Conservation (phyloP, 768 basidiomycete genomes). For the Serendipita sp. region DNA sequence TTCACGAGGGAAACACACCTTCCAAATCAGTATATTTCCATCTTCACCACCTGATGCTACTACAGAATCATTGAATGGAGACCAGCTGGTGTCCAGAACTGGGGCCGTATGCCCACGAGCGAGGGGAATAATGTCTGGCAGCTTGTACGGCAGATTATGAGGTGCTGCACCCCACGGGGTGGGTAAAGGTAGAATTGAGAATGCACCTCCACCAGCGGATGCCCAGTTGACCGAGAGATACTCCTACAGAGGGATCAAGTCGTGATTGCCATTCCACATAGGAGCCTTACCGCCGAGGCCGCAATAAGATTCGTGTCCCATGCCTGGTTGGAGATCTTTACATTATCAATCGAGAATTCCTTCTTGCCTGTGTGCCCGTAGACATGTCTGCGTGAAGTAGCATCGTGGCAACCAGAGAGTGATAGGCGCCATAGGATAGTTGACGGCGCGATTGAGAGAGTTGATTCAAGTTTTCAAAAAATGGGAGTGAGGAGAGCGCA, state of each 20-base stretch:
- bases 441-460: neutral
- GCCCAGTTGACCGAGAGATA: constrained; percentile 95
- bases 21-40: constrained; percentile 86
- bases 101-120: constrained; percentile 73
- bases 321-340: constrained; percentile 76
- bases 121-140: constrained; percentile 85
- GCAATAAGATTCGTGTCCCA: constrained; percentile 93
- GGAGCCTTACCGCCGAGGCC: constrained; percentile 52
- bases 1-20: constrained; percentile 46
- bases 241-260: constrained; percentile 26
- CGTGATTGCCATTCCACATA: neutral
- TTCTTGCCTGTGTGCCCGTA: constrained; percentile 82
- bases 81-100: constrained; percentile 93
- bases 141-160: constrained; percentile 48
- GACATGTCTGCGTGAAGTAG: constrained; percentile 48
- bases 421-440: neutral
- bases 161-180: constrained; percentile 44
- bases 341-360: constrained; percentile 63
- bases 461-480: neutral
- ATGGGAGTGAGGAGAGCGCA: neutral
- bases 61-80: constrained; percentile 79
- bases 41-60: constrained; percentile 92
- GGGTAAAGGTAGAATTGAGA: constrained; percentile 81
- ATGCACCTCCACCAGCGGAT: constrained; percentile 81
- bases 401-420: neutral